Evolutionary conservation across 1,139 yeast genomes (phyloP).

Genomic region (Debaryomycetaceae sp.): DNA sequence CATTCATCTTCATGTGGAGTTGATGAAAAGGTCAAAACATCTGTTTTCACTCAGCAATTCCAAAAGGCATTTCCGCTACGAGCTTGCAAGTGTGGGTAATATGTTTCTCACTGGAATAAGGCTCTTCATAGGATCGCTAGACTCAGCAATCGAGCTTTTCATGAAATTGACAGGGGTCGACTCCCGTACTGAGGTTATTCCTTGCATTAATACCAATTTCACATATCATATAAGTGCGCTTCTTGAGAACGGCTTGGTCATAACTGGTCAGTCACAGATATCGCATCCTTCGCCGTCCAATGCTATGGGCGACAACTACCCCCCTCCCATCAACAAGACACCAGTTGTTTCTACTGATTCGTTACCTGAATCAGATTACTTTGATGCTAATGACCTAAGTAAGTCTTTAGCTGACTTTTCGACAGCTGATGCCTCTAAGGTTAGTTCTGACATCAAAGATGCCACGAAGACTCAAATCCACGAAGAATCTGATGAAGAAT

Average conservation of each 20-base stretch:
- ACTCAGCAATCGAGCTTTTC: slow-evolving; percentile 76
- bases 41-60: slow-evolving; percentile 31
- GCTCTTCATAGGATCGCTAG: slow-evolving; percentile 77
- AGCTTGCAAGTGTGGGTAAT: slow-evolving; percentile 82
- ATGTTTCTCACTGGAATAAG: slow-evolving; percentile 80
- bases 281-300: slow-evolving; percentile 65
- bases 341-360: slow-evolving; percentile 34
- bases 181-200: slow-evolving; percentile 56
- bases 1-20: slow-evolving; percentile 74
- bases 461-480: slow-evolving; percentile 10
- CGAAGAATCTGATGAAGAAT: slow-evolving; percentile 33
- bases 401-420: slow-evolving; percentile 15
- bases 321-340: slow-evolving; percentile 30
- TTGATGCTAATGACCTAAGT: slow-evolving; percentile 11
- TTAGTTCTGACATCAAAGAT: slow-evolving; percentile 2
- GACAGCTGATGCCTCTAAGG: slow-evolving; percentile 5
- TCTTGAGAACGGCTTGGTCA: slow-evolving; percentile 63
- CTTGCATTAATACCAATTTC: slow-evolving; percentile 81
- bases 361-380: slow-evolving; percentile 12
- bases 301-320: slow-evolving; percentile 13
- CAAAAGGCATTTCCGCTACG: slow-evolving; percentile 60
- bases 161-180: slow-evolving; percentile 65
- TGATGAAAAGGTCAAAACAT: slow-evolving; percentile 63
- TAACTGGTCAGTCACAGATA: slow-evolving; percentile 93
- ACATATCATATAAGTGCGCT: slow-evolving; percentile 84